phyloP scores from a whole-genome alignment of 192 early-diverging fungal species.

The Podila epigama region DNA sequence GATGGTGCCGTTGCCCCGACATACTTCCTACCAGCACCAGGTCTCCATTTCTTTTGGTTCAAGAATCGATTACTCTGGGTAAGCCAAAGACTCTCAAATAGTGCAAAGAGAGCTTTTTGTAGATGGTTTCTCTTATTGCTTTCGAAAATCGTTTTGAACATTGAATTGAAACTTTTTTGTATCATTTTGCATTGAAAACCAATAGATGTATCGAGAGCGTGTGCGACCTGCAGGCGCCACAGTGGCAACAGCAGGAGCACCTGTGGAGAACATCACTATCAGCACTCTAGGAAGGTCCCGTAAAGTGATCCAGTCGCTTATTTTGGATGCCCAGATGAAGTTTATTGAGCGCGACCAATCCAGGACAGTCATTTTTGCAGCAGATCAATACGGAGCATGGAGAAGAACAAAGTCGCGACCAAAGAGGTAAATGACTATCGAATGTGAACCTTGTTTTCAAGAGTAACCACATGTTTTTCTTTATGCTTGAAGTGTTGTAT shows the following conservation, averaged over 20 bases:
- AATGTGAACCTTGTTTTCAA: not conserved
- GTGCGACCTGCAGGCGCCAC: conserved; percentile 32
- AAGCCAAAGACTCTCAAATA: too few species aligned
- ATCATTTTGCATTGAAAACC: not conserved
- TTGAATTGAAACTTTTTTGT: not conserved
- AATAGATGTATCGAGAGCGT: conserved; percentile 49
- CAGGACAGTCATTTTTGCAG: conserved; percentile 69
- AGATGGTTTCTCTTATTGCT: too few species aligned
- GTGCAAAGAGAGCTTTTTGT: too few species aligned
- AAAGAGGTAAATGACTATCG: conserved; percentile 12
- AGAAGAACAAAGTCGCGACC: conserved; percentile 41
- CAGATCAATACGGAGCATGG: conserved; percentile 77
- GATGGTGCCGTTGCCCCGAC: conserved; percentile 39
- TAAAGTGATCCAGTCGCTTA: conserved; percentile 55
- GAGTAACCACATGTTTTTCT: not conserved
- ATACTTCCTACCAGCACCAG: conserved; percentile 67
- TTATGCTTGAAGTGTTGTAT: not conserved
- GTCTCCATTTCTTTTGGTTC: conserved; percentile 65
- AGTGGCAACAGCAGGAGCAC: conserved; percentile 24
- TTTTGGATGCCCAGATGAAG: conserved; percentile 60
- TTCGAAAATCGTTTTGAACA: too few species aligned
- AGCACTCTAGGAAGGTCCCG: conserved; percentile 61
- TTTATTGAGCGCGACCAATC: conserved; percentile 66
- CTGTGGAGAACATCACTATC: conserved; percentile 60
- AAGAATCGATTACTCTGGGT: conserved; percentile 59